Conservation (phyloP, 2,329 filamentous ascomycete species). For the Lachnellula occidentalis region DNA sequence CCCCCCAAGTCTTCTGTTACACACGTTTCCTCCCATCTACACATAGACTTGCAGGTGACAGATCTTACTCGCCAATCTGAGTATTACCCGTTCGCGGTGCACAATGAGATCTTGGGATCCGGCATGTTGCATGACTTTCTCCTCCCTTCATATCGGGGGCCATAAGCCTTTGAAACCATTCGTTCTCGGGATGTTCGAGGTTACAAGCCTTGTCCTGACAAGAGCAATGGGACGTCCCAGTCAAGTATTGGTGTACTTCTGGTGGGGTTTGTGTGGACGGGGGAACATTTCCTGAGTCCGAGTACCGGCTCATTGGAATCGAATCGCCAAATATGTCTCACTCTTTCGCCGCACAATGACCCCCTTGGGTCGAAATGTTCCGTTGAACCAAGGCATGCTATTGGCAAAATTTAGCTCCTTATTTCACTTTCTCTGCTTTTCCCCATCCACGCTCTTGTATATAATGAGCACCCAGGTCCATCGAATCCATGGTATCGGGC, state of each 20-base stretch:
- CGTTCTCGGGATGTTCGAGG: background rate
- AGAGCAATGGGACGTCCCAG: background rate
- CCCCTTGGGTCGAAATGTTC: background rate
- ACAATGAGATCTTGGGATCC: conserved; percentile 22
- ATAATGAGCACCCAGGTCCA: conserved; percentile 24
- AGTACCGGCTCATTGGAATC: conserved; percentile 3
- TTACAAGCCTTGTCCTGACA: background rate
- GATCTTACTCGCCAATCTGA: conserved; percentile 24
- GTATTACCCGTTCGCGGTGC: conserved; percentile 7
- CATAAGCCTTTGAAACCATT: background rate
- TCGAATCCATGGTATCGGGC: conserved; percentile 6
- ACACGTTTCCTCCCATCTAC: background rate
- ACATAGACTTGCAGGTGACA: background rate
- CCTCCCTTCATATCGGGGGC: background rate
- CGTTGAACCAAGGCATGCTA: background rate
- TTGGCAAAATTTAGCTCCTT: conserved; percentile 1
- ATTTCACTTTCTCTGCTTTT: conserved; percentile 8
- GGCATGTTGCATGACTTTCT: conserved; percentile 12
- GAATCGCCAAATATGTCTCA: background rate
- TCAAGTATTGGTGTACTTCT: background rate
- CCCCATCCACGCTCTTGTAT: conserved; percentile 11
- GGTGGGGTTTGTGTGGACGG: background rate
- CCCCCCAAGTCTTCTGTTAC: background rate
- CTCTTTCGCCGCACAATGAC: background rate
- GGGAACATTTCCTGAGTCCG: background rate